Percentiles rank a stretch among this genome's conserved stretches.
Evolutionary conservation across 1,139 yeast genomes (phyloP).

Genomic region (Hemisphaericaspora subhashii): DNA sequence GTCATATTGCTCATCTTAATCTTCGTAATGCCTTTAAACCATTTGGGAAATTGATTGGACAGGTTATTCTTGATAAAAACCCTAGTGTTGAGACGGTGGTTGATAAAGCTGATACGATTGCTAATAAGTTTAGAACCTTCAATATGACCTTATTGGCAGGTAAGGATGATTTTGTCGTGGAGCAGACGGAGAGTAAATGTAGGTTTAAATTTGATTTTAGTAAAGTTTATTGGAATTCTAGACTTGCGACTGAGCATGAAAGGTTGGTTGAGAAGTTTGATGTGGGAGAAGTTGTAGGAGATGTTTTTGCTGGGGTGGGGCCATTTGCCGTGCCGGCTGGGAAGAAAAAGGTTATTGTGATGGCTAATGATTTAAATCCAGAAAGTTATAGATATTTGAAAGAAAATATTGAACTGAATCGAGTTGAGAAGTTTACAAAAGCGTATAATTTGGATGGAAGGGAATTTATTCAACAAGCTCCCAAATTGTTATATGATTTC

Average conservation of each 20-base stretch:
- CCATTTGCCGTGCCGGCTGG: conserved; percentile 98
- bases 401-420: conserved; percentile 65
- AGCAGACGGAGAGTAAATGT: conserved; percentile 89
- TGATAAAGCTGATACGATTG: conserved; percentile 87
- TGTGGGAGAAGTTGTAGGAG: conserved; percentile 75
- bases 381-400: conserved; percentile 71
- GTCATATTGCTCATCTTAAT: conserved; percentile 94
- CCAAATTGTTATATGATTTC: conserved; percentile 48
- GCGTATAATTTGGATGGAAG: conserved; percentile 81
- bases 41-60: conserved; percentile 78
- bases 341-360: conserved; percentile 71
- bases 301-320: conserved; percentile 98
- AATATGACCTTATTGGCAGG: conserved; percentile 95
- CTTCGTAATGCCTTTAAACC: conserved; percentile 84
- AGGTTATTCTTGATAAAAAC: conserved; percentile 87
- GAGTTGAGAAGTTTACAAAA: conserved; percentile 58
- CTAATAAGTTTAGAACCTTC: conserved; percentile 86
- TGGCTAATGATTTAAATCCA: conserved; percentile 94
- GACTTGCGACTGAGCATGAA: conserved; percentile 92
- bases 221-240: conserved; percentile 96
- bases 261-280: conserved; percentile 65
- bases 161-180: conserved; percentile 66
- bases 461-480: conserved; percentile 67
- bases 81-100: conserved; percentile 81
- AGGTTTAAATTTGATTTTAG: conserved; percentile 83